A percentile compares a stretch with the other conserved stretches of the same genome.
Conservation (phyloP, 352 stramenopile species). For the Phytophthora vignae region DNA sequence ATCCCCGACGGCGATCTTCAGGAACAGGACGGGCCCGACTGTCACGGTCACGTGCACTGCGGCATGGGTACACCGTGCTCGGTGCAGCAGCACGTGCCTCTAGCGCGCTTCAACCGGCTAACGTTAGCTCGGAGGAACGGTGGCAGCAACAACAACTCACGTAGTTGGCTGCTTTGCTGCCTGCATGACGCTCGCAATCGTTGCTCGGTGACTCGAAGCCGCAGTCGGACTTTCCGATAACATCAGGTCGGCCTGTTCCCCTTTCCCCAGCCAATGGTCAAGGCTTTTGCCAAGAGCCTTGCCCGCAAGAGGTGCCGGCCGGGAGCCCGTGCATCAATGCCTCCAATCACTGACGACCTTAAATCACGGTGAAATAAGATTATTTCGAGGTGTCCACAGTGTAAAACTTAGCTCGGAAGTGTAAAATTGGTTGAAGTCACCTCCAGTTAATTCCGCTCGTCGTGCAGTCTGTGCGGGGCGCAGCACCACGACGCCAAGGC, state of each 20-base stretch:
- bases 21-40: constrained; percentile 7
- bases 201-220: too few relatives aligned
- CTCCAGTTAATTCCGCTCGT: constrained; percentile 12
- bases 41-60: background rate
- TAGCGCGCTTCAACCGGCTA: background rate
- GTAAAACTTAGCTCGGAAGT: constrained; percentile 8
- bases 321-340: background rate
- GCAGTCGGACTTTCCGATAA: background rate
- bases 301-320: background rate
- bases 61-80: background rate
- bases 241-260: background rate
- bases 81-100: background rate
- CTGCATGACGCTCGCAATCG: too few relatives aligned
- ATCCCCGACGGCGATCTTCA: background rate
- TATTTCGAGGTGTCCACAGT: constrained; percentile 7
- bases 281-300: too few relatives aligned
- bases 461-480: background rate
- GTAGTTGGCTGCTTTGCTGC: too few relatives aligned
- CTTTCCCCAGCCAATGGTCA: too few relatives aligned
- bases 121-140: background rate
- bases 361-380: constrained; percentile 3
- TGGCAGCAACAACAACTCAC: too few relatives aligned
- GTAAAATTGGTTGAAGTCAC: constrained; percentile 16
- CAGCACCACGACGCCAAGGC: background rate
- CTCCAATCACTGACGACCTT: background rate